Evolutionary conservation across 2,329 filamentous ascomycete genomes (phyloP), one percentile per base, ranked within the genome.

Genomic region (Cercospora zeae-maydis): DNA sequence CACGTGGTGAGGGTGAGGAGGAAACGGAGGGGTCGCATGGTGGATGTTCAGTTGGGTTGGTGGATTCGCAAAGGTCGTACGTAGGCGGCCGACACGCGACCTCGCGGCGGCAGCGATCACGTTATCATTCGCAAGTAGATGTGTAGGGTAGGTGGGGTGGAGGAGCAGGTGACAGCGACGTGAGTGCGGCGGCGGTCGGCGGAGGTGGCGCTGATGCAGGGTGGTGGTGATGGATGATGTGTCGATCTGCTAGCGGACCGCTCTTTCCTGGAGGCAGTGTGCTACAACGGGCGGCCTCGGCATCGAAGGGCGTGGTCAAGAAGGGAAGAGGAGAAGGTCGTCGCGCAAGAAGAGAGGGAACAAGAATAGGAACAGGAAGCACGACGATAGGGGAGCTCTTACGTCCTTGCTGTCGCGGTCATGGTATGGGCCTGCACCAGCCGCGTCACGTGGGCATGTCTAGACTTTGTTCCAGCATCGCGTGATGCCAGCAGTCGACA

Each of bases 1-100:
- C 75, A 79, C 55, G 77, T 75, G n/a, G 75, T 70, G 56, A 82
- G 73, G 60, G 79, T 76, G 24, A 81, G 69, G 51, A 79, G 71
- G 55, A 79, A 75, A 64, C 76, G 77, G 47, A 78, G 67, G 58
- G 73, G 77, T 58, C 75, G 74, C 77, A 78, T 78, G 49, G 63
- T 74, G 66, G 36, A 34, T 27, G 34, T 19, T 45, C 36, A 19
- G 33, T 19, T 42, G 16, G 39, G 39, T 21, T 7, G 49, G 49
- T 24, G 54, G 42, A 49, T 21, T 49, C 21, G 42, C 42, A 21
- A 24, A 27, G 13, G 42, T 49, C 21, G 42, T 24, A 49, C 42
- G 47, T n/a, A 45, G 33, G 16, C 34, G 58, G 62, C 49, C 62
- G 62, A 36, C 39, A 54, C 58, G 62, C 62, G 62, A 64, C 58